Evolutionary conservation across 768 basidiomycete species (phyloP), one percentile per base, ranked within the genome.

Genomic region (Pleurotus cornucopiae): DNA sequence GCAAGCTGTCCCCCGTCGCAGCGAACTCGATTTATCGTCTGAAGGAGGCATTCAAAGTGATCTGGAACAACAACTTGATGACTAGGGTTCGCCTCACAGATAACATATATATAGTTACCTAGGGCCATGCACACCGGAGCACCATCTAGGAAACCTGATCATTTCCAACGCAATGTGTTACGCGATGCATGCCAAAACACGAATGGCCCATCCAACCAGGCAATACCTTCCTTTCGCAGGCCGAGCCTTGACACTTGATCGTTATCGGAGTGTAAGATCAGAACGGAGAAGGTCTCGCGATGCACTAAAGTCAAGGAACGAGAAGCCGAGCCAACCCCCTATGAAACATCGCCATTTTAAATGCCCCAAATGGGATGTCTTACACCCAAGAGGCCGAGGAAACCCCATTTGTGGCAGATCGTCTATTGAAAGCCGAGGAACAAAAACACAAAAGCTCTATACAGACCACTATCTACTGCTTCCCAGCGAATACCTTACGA

Each of bases 401-500:
- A 13, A 16, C 45, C 2, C 52, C 52, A 7, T 34, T 11, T 34
- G 30, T 34, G 9, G 30, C 30, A 11, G 30, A 34, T 34, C 30
- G 7, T 34, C 30, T 34, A 34, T 34, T 34, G 30, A 34, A 34
- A 9, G 30, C 30, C 30, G 30, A 7, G 7, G 7, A 34, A 34
- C 30, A 9, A 34, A 25, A 34, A 34, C 30, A 34, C 30, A 34
- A 34, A 34, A 34, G 30, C 30, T 34, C 30, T 34, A 34, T 34
- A 34, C 11, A 34, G 23, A 25, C 30, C 7, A 34, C 53, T 60
- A 52, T 69, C 71, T 76, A 76, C 68, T 74, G 69, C 66, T 76
- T 78, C 58, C 67, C 73, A 59, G 74, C 73, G 67, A 92, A 91
- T 52, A 88, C 74, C 63, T 83, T 79, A 57, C 80, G 73, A 54